A percentile compares a stretch with the other conserved stretches of the same genome.
Evolutionary conservation across 305 asterid species (phyloP).

Genomic region (Fraxinus angustifolia): DNA sequence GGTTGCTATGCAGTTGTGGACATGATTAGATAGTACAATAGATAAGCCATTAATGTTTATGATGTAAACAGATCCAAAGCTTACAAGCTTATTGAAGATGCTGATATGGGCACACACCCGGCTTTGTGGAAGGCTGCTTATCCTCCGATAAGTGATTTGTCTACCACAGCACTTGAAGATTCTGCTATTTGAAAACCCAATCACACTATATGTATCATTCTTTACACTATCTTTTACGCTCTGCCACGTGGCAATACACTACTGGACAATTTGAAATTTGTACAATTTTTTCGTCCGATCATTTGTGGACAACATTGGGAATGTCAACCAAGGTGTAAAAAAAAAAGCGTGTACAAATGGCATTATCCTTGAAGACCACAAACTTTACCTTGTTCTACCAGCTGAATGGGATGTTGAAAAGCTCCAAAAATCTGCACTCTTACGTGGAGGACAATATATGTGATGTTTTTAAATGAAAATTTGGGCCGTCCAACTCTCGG

Average conservation of each 20-base stretch:
- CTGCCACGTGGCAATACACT: no score
- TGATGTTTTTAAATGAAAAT: neutral
- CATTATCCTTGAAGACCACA: no score
- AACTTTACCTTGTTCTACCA: neutral
- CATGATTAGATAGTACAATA: neutral
- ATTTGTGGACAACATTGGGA: no score
- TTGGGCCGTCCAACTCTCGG: neutral
- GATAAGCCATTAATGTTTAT: neutral
- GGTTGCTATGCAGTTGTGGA: neutral
- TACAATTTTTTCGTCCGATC: no score
- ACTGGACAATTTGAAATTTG: no score
- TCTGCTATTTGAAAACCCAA: slow-evolving; percentile 25
- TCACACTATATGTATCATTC: no score
- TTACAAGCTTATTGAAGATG: slow-evolving; percentile 81
- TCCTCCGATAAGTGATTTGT: slow-evolving; percentile 71
- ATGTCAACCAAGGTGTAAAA: no score
- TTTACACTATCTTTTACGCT: no score
- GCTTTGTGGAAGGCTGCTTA: slow-evolving; percentile 16
- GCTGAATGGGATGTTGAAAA: neutral
- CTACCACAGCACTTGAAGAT: slow-evolving; percentile 67
- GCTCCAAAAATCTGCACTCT: neutral
- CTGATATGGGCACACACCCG: slow-evolving; percentile 33
- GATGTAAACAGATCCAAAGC: slow-evolving; percentile 66
- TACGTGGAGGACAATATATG: neutral
- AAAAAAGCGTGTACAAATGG: no score